phyloP scores from a whole-genome alignment of 2,329 filamentous ascomycete species.

The Orbilia ellipsospora region DNA sequence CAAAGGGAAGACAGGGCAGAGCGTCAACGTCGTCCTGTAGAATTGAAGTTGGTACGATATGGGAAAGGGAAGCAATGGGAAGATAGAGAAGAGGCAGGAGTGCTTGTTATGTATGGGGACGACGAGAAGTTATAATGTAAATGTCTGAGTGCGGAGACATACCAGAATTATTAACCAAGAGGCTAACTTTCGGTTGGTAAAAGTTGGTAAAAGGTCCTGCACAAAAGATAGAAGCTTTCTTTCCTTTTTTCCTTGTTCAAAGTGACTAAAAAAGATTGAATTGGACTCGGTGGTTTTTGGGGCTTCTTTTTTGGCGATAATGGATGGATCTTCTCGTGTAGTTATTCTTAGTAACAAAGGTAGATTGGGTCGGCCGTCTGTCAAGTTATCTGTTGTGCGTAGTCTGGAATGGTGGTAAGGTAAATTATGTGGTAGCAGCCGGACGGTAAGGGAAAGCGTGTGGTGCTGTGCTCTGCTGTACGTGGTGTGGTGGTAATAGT shows the following conservation, averaged over 20 bases:
- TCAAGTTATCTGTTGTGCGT: constrained; percentile 22
- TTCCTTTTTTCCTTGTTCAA: constrained; percentile 51
- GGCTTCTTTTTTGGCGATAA: constrained; percentile 46
- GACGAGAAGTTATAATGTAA: constrained; percentile 36
- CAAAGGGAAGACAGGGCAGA: constrained; percentile 52
- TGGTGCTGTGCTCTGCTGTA: neutral
- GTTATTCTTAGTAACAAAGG: constrained; percentile 55
- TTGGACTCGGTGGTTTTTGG: constrained; percentile 17
- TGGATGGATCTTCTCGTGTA: constrained; percentile 40
- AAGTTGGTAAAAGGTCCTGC: constrained; percentile 18
- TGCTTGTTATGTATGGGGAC: constrained; percentile 44
- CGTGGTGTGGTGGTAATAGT: constrained; percentile 2
- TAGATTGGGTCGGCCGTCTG: constrained; percentile 51
- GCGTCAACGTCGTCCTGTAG: constrained; percentile 56
- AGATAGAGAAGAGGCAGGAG: constrained; percentile 27
- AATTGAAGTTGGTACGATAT: constrained; percentile 51
- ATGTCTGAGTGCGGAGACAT: constrained; percentile 37
- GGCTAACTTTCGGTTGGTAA: constrained; percentile 42
- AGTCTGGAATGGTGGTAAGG: neutral
- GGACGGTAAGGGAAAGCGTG: neutral
- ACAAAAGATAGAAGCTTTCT: constrained; percentile 35
- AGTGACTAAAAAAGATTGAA: constrained; percentile 28
- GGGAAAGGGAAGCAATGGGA: constrained; percentile 26
- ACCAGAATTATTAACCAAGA: constrained; percentile 48
- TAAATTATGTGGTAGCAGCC: constrained; percentile 5